Evolutionary conservation across 306 rosid species (phyloP).

Genomic region (Mucuna pruriens): DNA sequence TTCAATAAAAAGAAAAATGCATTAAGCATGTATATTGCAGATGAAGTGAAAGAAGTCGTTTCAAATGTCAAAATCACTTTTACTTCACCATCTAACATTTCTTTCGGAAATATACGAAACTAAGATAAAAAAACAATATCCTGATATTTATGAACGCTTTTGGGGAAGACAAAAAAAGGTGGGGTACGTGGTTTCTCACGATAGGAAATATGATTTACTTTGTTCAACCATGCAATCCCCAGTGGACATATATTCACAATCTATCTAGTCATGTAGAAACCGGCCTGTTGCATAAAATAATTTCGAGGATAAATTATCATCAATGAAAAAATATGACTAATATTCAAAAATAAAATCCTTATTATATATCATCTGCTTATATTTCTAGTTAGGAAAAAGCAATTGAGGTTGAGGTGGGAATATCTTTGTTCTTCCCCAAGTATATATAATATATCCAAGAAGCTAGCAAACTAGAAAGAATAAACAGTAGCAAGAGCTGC

Average conservation of each 20-base stretch:
- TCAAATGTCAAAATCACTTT: conserved; percentile 36
- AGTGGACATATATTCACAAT: neutral
- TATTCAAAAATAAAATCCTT: neutral
- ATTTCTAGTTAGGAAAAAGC: neutral
- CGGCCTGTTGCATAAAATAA: neutral
- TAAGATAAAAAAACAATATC: neutral
- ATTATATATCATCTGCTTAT: neutral
- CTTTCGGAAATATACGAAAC: neutral
- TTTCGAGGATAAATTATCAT: neutral
- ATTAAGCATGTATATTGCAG: neutral
- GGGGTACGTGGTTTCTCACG: conserved; percentile 10
- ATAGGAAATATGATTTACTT: conserved; percentile 21
- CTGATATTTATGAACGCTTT: neutral
- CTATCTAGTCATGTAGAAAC: conserved; percentile 2
- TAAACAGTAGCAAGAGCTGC: neutral
- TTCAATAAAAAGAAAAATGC: neutral
- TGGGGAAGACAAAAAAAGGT: conserved; percentile 13
- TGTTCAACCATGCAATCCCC: conserved; percentile 28
- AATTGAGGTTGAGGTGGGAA: conserved; percentile 18
- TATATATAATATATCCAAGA: neutral
- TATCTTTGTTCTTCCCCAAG: neutral
- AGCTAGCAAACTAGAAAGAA: neutral
- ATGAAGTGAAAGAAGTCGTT: neutral
- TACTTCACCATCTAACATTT: conserved; percentile 6
- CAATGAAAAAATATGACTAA: neutral